Percentiles rank a stretch among this genome's conserved stretches.
phyloP scores from a whole-genome alignment of 169 alveolate species.

The Besnoitia besnoiti region DNA sequence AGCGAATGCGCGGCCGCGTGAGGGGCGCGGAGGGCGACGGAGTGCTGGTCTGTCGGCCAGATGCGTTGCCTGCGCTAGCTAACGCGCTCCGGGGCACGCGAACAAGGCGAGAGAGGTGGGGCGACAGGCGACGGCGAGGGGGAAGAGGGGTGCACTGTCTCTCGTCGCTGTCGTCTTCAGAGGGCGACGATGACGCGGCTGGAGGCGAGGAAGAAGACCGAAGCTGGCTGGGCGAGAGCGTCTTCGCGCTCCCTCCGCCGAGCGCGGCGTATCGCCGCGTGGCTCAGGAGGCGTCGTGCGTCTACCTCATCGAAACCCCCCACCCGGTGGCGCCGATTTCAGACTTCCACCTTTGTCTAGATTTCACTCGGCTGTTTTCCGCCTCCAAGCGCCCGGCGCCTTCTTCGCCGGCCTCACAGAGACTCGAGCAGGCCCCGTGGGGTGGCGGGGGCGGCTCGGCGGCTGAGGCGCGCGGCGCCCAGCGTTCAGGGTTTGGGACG shows the following conservation, averaged over 20 bases:
- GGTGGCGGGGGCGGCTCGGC: conserved; percentile 63
- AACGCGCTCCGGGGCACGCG: background rate
- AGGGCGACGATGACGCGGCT: background rate
- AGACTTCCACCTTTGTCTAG: background rate
- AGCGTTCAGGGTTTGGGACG: too few relatives aligned
- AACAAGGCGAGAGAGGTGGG: background rate
- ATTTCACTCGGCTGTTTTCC: conserved; percentile 31
- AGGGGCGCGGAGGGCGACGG: background rate
- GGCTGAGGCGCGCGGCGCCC: background rate
- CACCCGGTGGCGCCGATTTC: background rate
- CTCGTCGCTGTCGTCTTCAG: background rate
- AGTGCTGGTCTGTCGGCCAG: conserved; percentile 41
- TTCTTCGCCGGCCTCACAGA: conserved; percentile 88
- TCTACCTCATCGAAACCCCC: background rate
- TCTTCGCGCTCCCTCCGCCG: conserved; percentile 22
- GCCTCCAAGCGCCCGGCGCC: conserved; percentile 86
- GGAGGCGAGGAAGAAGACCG: background rate
- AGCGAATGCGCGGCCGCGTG: background rate
- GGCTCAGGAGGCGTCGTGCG: background rate
- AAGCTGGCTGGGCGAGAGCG: conserved; percentile 27
- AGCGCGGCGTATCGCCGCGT: background rate
- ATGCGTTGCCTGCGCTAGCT: background rate
- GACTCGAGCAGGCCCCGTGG: conserved; percentile 82
- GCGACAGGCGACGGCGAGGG: background rate
- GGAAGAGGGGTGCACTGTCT: too few relatives aligned